A percentile compares a stretch with the other conserved stretches of the same genome.
These are phyloP conservation scores for Tulasnella calospora DNA, from an alignment of 768 basidiomycete species.

Conservation along the genomic window DNA sequence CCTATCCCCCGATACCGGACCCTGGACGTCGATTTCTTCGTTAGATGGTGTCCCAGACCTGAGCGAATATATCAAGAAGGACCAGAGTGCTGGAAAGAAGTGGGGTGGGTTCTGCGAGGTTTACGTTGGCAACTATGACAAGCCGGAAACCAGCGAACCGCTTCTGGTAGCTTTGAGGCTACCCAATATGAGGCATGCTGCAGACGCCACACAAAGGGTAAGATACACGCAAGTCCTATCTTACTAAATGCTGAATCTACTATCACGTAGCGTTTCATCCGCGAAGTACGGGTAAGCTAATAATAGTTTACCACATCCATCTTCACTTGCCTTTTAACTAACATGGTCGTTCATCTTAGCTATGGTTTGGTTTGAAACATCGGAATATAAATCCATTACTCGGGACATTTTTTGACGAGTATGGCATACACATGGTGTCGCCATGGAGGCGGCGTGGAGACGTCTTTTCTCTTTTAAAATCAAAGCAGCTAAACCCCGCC, in stretches of 20 bases:
- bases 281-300: neutral
- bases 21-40: neutral
- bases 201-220: neutral
- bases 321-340: neutral
- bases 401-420: neutral
- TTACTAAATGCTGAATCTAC: neutral
- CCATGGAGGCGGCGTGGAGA: slow-evolving; percentile 1
- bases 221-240: neutral
- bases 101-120: slow-evolving; percentile 6
- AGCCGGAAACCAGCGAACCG: neutral
- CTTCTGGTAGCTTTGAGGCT: neutral
- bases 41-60: neutral
- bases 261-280: neutral
- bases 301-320: neutral
- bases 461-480: neutral
- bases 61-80: neutral
- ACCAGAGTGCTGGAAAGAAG: neutral
- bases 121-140: neutral
- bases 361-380: neutral
- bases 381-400: neutral
- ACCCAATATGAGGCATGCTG: neutral
- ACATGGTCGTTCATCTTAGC: neutral
- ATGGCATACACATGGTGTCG: neutral
- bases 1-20: neutral
- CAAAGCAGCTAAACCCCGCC: neutral